Evolutionary conservation across 2,329 filamentous ascomycete genomes (phyloP).

Genomic region (Xylaria sp.): DNA sequence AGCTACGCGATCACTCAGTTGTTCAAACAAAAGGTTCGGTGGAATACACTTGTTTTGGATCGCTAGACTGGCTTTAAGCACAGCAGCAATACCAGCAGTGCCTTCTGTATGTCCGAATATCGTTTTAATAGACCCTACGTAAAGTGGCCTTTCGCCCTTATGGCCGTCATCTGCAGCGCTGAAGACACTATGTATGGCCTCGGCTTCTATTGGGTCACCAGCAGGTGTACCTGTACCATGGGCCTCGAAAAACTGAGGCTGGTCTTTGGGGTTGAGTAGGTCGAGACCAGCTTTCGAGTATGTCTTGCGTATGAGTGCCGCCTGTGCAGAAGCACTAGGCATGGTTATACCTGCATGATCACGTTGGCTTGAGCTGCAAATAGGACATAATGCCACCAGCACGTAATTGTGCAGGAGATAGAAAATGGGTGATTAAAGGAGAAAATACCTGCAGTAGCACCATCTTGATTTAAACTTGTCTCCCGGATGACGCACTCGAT

Average conservation of each 20-base stretch:
- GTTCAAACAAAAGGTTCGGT: not conserved
- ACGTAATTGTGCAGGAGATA: not conserved
- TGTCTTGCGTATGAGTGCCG: not conserved
- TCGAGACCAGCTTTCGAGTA: not conserved
- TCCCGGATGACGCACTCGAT: constrained; percentile 39
- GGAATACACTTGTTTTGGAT: constrained; percentile 1
- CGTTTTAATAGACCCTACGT: constrained; percentile 23
- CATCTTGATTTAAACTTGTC: constrained; percentile 21
- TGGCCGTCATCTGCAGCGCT: not conserved
- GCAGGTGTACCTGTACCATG: constrained; percentile 1
- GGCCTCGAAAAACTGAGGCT: constrained; percentile 22
- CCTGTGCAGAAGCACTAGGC: not conserved
- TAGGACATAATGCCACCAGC: not conserved
- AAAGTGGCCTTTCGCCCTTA: constrained; percentile 4
- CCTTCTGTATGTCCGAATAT: constrained; percentile 30
- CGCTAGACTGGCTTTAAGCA: constrained; percentile 20
- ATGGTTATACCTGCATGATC: not conserved
- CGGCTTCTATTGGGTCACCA: not conserved
- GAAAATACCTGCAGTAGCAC: not conserved
- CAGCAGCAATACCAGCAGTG: constrained; percentile 18
- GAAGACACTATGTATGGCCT: not conserved
- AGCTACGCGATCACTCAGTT: not conserved
- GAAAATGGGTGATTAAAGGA: not conserved
- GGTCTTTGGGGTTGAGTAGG: not conserved
- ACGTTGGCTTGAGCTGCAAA: not conserved